phyloP scores from a whole-genome alignment of 768 basidiomycete species.

The Xerocomellus amylosporus region DNA sequence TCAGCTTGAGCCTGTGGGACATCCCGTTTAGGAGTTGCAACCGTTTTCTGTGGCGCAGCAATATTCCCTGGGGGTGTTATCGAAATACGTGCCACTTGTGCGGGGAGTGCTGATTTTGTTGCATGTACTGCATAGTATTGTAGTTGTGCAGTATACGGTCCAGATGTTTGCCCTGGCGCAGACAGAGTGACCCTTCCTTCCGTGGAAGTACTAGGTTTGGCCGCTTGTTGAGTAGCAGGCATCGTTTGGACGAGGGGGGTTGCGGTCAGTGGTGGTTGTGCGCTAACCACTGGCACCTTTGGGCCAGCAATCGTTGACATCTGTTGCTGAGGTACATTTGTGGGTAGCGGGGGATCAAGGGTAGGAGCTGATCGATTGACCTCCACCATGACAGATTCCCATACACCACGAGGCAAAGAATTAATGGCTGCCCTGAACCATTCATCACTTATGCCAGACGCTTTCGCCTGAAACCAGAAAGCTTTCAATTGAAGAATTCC shows the following conservation, averaged over 20 bases:
- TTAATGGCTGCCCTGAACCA: constrained; percentile 18
- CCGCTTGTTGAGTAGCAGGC: not conserved
- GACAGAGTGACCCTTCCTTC: not conserved
- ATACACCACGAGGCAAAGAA: constrained; percentile 17
- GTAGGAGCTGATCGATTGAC: not conserved
- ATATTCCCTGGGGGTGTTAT: not conserved
- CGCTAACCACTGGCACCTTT: not conserved
- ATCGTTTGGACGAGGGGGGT: not conserved
- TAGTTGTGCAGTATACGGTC: constrained; percentile 12
- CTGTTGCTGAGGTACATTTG: not conserved
- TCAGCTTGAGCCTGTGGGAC: not conserved
- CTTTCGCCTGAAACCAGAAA: constrained; percentile 14
- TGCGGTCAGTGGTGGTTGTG: not conserved
- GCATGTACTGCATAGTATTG: constrained; percentile 25
- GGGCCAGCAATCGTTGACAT: not conserved
- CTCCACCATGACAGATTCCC: constrained; percentile 11
- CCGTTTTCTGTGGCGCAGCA: not conserved
- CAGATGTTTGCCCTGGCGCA: not conserved
- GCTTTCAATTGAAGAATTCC: constrained; percentile 12
- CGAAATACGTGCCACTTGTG: constrained; percentile 2
- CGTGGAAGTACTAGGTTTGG: not conserved
- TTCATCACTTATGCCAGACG: constrained; percentile 17
- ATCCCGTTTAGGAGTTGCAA: constrained; percentile 10
- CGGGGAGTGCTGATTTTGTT: constrained; percentile 3
- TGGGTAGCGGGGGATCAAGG: not conserved